Evolutionary conservation across 192 early-diverging fungal species (phyloP).

Genomic region (Funneliformis mosseae): DNA sequence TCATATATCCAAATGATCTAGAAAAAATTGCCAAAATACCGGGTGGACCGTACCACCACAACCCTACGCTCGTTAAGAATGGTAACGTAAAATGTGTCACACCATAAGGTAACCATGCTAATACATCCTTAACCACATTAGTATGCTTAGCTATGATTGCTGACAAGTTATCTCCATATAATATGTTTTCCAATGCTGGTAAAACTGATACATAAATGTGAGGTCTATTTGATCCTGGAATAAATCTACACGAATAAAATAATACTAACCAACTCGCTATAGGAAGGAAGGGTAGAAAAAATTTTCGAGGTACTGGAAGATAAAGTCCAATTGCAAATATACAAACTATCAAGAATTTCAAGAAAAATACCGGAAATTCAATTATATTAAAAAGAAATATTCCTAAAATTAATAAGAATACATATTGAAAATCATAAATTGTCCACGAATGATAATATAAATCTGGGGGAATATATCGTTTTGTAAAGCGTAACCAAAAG

Average conservation of each 20-base stretch:
- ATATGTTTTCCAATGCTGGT: constrained; percentile 65
- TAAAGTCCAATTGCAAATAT: constrained; percentile 37
- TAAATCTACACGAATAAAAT: constrained; percentile 58
- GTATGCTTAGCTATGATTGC: constrained; percentile 59
- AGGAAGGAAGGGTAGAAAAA: constrained; percentile 52
- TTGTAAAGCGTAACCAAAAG: background rate
- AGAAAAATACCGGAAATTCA: constrained; percentile 38
- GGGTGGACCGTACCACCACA: constrained; percentile 56
- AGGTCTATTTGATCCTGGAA: constrained; percentile 54
- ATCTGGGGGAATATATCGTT: background rate
- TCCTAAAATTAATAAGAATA: constrained; percentile 46
- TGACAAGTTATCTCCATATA: constrained; percentile 68
- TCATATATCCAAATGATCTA: constrained; percentile 67
- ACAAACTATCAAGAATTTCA: constrained; percentile 41
- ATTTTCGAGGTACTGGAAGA: constrained; percentile 50
- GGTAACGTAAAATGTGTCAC: constrained; percentile 73
- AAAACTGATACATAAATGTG: constrained; percentile 67
- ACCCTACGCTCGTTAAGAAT: constrained; percentile 50
- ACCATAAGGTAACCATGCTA: constrained; percentile 76
- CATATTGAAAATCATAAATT: constrained; percentile 48
- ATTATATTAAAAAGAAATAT: constrained; percentile 47
- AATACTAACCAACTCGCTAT: constrained; percentile 62
- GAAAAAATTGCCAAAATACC: constrained; percentile 56
- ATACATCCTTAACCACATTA: constrained; percentile 56
- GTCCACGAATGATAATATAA: constrained; percentile 44